Base-by-base conservation (phyloP, 768 basidiomycete species). In the Russula abietina region DNA sequence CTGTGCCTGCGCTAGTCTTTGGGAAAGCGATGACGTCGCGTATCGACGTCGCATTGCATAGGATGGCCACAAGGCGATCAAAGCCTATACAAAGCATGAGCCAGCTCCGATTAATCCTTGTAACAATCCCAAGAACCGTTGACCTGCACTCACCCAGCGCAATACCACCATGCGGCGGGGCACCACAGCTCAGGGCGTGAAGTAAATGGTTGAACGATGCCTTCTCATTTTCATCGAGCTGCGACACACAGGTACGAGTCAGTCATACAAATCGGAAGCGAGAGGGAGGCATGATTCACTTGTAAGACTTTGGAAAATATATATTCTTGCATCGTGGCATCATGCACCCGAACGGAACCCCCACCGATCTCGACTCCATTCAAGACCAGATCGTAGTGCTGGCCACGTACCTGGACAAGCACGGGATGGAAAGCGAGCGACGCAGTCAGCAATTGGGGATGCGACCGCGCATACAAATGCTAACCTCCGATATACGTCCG, bases 11-110 rank as follows among this genome's bases (percentile, higher is more conserved):
- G 45, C 85, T 83, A 9, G 89, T 88, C 78, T 98, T 98, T 10
- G 95, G 95, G 78, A 98, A 98, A 22, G 95, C 95, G 67, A 98
- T 96, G 67, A 98, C 95, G 69, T 97, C 93, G 64, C 93, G 82
- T 68, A 98, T 98, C 43, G 93, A 93, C 62, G 83, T 81, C 4
- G 92, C 83, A 65, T 86, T 84, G 78, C 92, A 94, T 3, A 98
- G 81, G 66, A 95, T 93, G 14, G 93, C 81, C 84, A 97, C 89
- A 65, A 98, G 77, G 38, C 95, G 85, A 79, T 98, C 95, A 68
- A 98, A 91, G 51, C 94, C 94, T 95, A 73, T 24, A 33, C 22
- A 36, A 45, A 26, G 55, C 4, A 26, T 22, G 26, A 24, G 38
- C 28, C 53, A 58, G 17, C 32, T n/a, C 54, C 26, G 41, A 55